Conservation (phyloP, 106 monocot species). For the Posidonia australis region DNA sequence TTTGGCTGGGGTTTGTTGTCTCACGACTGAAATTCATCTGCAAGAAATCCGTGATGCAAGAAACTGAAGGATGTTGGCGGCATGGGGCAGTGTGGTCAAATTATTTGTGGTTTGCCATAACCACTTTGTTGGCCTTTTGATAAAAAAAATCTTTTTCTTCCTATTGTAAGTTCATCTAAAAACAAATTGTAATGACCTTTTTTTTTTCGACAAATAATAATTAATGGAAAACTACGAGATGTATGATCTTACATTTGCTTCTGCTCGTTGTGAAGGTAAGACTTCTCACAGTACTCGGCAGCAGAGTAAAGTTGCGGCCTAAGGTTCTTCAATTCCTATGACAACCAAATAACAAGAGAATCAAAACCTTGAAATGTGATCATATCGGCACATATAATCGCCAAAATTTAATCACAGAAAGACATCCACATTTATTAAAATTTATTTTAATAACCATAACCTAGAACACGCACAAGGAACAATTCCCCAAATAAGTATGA, state of each 20-base stretch:
- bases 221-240: neutral
- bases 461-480: no score
- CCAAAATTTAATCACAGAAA: neutral
- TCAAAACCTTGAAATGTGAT: neutral
- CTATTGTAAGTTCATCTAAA: neutral
- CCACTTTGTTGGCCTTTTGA: no score
- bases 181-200: neutral
- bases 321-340: slow-evolving; percentile 89
- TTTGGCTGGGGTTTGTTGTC: no score
- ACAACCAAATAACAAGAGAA: neutral
- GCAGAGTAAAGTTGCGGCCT: slow-evolving; percentile 95
- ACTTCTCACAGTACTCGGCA: slow-evolving; percentile 93
- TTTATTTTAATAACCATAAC: no score
- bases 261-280: slow-evolving; percentile 91
- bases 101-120: no score
- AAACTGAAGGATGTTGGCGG: no score
- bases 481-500: no score
- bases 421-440: no score
- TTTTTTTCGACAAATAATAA: neutral
- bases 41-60: no score
- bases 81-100: no score
- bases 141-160: neutral
- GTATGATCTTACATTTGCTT: slow-evolving; percentile 60
- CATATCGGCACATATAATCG: neutral
- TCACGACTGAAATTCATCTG: no score